Conservation (phyloP, 2,329 filamentous ascomycete species). For the Phialocephala sp. region DNA sequence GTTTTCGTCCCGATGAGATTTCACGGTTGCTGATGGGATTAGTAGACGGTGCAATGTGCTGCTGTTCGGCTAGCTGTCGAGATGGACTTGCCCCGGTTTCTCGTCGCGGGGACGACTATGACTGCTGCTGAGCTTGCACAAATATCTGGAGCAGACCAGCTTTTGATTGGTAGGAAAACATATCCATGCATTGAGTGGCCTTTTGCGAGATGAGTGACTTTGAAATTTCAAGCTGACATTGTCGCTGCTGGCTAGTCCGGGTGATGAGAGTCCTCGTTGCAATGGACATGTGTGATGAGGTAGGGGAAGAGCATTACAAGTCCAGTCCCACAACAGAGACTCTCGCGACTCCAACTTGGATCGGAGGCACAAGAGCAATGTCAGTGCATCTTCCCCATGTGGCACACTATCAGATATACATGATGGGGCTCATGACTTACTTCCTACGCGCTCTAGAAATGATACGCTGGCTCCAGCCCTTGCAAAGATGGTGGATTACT, state of each 20-base stretch:
- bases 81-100: conserved; percentile 20
- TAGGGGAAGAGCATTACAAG: conserved; percentile 23
- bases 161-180: conserved; percentile 14
- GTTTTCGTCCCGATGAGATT: not conserved
- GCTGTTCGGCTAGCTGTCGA: conserved; percentile 22
- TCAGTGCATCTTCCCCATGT: conserved; percentile 1
- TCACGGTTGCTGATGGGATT: not conserved
- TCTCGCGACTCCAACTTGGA: conserved; percentile 21
- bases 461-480: conserved; percentile 17
- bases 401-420: not conserved
- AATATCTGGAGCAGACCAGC: conserved; percentile 12
- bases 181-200: not conserved
- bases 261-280: conserved; percentile 25
- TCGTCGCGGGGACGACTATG: conserved; percentile 12
- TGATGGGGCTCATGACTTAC: not conserved
- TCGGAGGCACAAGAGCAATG: conserved; percentile 17
- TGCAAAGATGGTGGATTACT: conserved; percentile 18
- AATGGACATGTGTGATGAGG: conserved; percentile 21
- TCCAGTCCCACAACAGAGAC: conserved; percentile 18
- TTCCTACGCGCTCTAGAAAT: conserved; percentile 3
- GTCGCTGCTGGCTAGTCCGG: conserved; percentile 10
- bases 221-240: not conserved
- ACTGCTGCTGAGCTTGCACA: conserved; percentile 23
- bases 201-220: not conserved
- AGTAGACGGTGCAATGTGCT: conserved; percentile 20